Conservation (phyloP, 2,329 filamentous ascomycete genomes). For the Pseudocercospora cruenta region DNA sequence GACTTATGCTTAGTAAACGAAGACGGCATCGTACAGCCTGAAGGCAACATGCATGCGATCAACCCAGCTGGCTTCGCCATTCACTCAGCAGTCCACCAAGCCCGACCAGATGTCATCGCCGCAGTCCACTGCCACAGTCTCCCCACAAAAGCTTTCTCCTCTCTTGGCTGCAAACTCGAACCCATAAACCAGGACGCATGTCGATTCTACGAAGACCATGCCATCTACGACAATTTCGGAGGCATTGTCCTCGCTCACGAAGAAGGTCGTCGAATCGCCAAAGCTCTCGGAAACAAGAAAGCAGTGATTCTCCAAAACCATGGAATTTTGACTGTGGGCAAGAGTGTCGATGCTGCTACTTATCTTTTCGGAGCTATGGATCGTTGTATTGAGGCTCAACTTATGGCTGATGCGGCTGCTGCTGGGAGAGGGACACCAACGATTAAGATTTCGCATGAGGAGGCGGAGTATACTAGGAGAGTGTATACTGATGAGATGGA, state of each 20-base stretch:
- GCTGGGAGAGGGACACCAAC: constrained; percentile 63
- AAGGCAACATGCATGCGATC: constrained; percentile 41
- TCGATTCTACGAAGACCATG: constrained; percentile 41
- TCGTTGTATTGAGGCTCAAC: constrained; percentile 40
- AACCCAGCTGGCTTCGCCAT: constrained; percentile 50
- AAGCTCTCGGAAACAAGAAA: constrained; percentile 42
- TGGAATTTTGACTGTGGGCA: constrained; percentile 47
- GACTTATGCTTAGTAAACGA: constrained; percentile 49
- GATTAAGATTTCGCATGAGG: constrained; percentile 67
- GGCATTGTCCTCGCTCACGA: constrained; percentile 47
- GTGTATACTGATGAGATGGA: constrained; percentile 29
- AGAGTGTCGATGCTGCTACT: constrained; percentile 37
- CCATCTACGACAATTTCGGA: constrained; percentile 46
- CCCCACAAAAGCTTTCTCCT: constrained; percentile 46
- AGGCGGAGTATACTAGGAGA: constrained; percentile 62
- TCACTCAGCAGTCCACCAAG: constrained; percentile 43
- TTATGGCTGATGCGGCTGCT: constrained; percentile 60
- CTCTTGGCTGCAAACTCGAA: constrained; percentile 44
- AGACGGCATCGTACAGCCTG: constrained; percentile 45
- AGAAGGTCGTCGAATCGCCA: constrained; percentile 47
- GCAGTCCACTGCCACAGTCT: constrained; percentile 46
- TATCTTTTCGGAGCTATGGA: constrained; percentile 44
- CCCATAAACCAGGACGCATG: constrained; percentile 48
- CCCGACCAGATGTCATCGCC: constrained; percentile 46
- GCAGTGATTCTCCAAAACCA: constrained; percentile 44